phyloP scores from a whole-genome alignment of 2,329 filamentous ascomycete species.

The Beauveria bassiana region DNA sequence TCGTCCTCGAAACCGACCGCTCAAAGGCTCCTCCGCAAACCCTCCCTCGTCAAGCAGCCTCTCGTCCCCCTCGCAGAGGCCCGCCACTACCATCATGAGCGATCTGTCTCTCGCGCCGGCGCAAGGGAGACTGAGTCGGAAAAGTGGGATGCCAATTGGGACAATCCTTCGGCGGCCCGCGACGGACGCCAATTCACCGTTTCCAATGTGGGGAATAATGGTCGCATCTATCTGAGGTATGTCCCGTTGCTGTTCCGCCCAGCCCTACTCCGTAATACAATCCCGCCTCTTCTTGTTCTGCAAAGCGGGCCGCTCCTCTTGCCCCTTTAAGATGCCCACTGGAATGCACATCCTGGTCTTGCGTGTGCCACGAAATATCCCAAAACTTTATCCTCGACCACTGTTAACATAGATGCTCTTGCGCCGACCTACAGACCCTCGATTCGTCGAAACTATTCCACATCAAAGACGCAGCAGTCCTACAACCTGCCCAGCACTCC shows the following conservation, averaged over 20 bases:
- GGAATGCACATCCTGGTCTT: conserved; percentile 2
- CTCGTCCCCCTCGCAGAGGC: conserved; percentile 41
- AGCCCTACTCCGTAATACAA: not conserved
- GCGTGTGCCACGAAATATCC: not conserved
- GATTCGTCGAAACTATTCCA: conserved; percentile 49
- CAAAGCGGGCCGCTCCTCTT: not conserved
- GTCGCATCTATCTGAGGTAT: conserved; percentile 74
- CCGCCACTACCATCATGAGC: conserved; percentile 32
- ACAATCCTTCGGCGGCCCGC: conserved; percentile 52
- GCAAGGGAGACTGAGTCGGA: conserved; percentile 46
- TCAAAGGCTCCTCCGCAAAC: conserved; percentile 8
- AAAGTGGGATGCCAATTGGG: conserved; percentile 49
- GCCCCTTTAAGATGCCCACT: not conserved
- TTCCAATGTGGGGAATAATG: conserved; percentile 75
- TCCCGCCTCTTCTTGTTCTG: not conserved
- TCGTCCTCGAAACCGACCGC: not conserved
- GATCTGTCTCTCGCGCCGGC: conserved; percentile 31
- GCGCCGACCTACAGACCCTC: conserved; percentile 41
- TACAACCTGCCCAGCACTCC: conserved; percentile 55
- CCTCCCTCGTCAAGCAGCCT: conserved; percentile 24
- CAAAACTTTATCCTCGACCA: conserved; percentile 13
- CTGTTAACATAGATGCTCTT: conserved; percentile 1
- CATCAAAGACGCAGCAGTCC: conserved; percentile 14
- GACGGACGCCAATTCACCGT: conserved; percentile 70
- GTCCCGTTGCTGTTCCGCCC: conserved; percentile 17